phyloP scores from a whole-genome alignment of 2,329 filamentous ascomycete genomes.

The Helicocarpus griseus region DNA sequence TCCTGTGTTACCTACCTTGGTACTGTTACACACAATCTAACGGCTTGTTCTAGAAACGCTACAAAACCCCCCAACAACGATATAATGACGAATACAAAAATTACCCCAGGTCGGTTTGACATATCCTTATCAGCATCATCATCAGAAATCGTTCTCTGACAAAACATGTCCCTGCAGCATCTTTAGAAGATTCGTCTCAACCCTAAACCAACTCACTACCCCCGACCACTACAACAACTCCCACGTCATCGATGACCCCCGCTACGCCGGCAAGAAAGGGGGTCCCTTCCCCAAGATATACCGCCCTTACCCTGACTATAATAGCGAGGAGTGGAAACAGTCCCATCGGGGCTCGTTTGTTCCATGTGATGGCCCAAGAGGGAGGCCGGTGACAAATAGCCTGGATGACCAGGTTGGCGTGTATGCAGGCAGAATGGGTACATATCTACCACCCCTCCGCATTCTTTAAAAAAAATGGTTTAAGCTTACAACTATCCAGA shows the following conservation, averaged over 20 bases:
- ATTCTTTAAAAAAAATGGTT: constrained; percentile 19
- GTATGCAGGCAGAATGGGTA: neutral
- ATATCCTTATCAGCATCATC: neutral
- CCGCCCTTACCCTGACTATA: neutral
- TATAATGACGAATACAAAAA: neutral
- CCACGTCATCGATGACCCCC: neutral
- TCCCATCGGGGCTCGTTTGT: neutral
- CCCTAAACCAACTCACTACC: neutral
- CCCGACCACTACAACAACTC: neutral
- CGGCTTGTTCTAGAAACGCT: neutral
- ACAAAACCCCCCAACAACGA: neutral
- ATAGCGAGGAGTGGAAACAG: neutral
- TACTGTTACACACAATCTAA: too few species aligned
- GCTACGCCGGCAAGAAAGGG: neutral
- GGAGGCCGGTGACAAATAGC: neutral
- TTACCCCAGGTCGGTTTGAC: neutral
- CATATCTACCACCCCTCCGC: constrained; percentile 29
- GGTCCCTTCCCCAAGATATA: neutral
- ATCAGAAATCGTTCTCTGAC: too few species aligned
- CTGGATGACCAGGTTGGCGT: constrained; percentile 2
- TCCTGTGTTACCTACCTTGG: too few species aligned
- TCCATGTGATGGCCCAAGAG: neutral
- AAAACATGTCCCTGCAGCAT: neutral
- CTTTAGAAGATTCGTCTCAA: neutral
- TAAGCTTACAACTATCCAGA: neutral